Evolutionary conservation across 768 basidiomycete species (phyloP).

Genomic region (Fistulinella prunicolor): DNA sequence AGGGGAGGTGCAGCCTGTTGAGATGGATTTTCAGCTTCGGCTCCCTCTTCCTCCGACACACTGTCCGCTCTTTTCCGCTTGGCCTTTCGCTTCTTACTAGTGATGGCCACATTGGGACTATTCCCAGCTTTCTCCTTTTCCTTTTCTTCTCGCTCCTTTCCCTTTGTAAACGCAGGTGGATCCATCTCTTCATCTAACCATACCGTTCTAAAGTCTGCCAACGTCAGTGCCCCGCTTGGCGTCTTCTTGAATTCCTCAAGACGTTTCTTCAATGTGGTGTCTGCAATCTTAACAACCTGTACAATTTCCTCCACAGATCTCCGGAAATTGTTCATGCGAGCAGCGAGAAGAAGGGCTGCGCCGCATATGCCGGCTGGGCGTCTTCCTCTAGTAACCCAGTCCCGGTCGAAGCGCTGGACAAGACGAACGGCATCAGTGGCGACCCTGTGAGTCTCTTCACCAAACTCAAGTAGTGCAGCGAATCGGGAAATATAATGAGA

Average conservation of each 20-base stretch:
- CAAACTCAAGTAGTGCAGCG: conserved; percentile 91
- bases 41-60: conserved; percentile 34
- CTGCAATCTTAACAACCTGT: conserved; percentile 99
- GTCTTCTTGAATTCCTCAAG: conserved; percentile 94
- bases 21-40: conserved; percentile 6
- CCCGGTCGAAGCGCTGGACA: conserved; percentile 89
- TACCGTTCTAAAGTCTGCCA: conserved; percentile 86
- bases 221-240: conserved; percentile 76
- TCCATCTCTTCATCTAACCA: conserved; percentile 93
- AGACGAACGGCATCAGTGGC: conserved; percentile 92
- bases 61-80: conserved; percentile 41
- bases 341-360: conserved; percentile 90
- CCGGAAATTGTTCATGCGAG: conserved; percentile 97
- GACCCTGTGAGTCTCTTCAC: conserved; percentile 88
- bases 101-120: conserved; percentile 23
- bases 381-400: conserved; percentile 96
- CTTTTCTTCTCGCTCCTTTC: conserved; percentile 65
- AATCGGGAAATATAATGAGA: conserved; percentile 97
- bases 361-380: conserved; percentile 98
- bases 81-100: conserved; percentile 33
- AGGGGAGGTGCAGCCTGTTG: conserved; percentile 17
- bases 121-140: conserved; percentile 43
- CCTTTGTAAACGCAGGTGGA: conserved; percentile 84
- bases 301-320: conserved; percentile 93
- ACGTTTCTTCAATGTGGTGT: conserved; percentile 88